These are phyloP conservation scores for Quercus variabilis DNA, from an alignment of 306 rosid species.

Conservation along the genomic window DNA sequence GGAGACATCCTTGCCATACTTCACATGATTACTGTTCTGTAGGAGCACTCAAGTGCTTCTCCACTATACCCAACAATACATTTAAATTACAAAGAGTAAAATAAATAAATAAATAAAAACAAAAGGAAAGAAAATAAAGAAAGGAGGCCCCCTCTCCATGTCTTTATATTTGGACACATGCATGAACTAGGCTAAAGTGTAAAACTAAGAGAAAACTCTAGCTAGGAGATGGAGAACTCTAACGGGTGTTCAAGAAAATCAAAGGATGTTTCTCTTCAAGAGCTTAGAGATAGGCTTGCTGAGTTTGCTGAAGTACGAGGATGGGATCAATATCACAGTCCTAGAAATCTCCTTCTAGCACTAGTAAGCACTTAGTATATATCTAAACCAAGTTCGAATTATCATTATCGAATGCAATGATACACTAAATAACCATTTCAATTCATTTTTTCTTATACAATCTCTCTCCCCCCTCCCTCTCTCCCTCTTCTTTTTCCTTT, in stretches of 20 bases:
- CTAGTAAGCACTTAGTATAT: conserved; percentile 30
- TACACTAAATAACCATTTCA: too few relatives aligned
- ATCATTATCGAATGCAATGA: too few relatives aligned
- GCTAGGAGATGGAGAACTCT: conserved; percentile 46
- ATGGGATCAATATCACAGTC: conserved; percentile 82
- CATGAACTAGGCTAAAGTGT: conserved; percentile 6
- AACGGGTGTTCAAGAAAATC: conserved; percentile 20
- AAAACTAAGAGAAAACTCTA: not conserved
- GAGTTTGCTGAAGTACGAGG: conserved; percentile 73
- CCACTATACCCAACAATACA: conserved; percentile 49
- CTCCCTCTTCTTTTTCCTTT: too few relatives aligned
- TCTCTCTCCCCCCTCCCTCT: too few relatives aligned
- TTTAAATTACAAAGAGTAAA: conserved; percentile 16
- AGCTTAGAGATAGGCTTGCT: conserved; percentile 61
- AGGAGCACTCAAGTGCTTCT: conserved; percentile 45
- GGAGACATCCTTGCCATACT: conserved; percentile 36
- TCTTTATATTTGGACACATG: conserved; percentile 49
- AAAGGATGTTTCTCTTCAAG: conserved; percentile 63
- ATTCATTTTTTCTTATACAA: too few relatives aligned
- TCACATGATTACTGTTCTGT: conserved; percentile 43
- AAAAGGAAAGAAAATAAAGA: not conserved
- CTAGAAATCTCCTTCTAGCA: conserved; percentile 79
- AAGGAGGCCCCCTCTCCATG: not conserved
- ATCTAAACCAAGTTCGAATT: not conserved
- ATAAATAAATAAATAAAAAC: not conserved